A percentile compares a stretch with the other conserved stretches of the same genome.
Conservation (phyloP, 805 yeast species). For the Yarrowia alimentaria region DNA sequence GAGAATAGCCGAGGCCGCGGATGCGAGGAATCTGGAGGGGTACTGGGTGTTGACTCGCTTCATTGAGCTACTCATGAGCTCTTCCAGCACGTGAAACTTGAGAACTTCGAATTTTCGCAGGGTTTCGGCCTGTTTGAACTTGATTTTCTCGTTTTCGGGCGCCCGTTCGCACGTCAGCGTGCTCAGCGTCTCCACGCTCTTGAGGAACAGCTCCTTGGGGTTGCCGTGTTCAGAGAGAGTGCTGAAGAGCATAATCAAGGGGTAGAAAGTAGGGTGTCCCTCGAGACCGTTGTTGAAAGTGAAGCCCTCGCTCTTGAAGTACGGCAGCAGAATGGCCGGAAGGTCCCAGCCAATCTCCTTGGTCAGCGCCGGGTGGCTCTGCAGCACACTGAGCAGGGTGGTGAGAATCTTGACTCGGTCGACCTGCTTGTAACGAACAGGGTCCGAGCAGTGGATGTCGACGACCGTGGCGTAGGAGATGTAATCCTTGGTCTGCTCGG, state of each 20-base stretch:
- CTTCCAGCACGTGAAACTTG: conserved; percentile 64
- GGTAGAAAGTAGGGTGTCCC: conserved; percentile 29
- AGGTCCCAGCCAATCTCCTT: conserved; percentile 85
- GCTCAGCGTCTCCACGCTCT: conserved; percentile 62
- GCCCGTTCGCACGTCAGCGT: conserved; percentile 37
- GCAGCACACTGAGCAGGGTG: conserved; percentile 47
- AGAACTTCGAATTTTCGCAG: conserved; percentile 29
- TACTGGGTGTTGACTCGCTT: conserved; percentile 62
- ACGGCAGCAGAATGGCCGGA: conserved; percentile 64
- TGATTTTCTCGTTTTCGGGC: conserved; percentile 9
- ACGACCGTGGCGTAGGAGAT: conserved; percentile 70
- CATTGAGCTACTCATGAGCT: conserved; percentile 58
- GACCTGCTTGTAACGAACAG: conserved; percentile 45
- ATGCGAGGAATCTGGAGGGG: conserved; percentile 77
- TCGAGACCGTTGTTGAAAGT: conserved; percentile 29
- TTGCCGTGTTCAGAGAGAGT: conserved; percentile 67
- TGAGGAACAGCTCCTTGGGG: conserved; percentile 74
- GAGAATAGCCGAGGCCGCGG: conserved; percentile 60
- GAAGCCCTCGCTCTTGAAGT: conserved; percentile 42
- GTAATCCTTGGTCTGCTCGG: conserved; percentile 54
- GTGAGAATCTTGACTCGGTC: conserved; percentile 54
- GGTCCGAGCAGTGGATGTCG: conserved; percentile 58
- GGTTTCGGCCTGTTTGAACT: conserved; percentile 23
- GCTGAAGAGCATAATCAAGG: conserved; percentile 54
- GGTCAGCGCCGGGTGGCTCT: conserved; percentile 29